These are phyloP conservation scores for Pachyrhizus erosus DNA, from an alignment of 306 rosid species.

Conservation along the genomic window DNA sequence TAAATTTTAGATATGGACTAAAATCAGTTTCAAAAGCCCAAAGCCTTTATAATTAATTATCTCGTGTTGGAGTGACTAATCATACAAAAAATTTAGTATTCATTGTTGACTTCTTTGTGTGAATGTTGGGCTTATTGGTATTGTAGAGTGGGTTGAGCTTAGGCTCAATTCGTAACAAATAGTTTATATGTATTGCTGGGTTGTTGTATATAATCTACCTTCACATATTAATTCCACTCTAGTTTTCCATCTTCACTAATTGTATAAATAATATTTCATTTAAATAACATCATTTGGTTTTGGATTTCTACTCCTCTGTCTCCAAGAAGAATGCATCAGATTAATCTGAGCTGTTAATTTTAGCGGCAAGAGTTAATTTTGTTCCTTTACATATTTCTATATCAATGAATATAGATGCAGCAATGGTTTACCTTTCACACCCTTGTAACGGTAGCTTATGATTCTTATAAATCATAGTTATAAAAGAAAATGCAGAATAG, in stretches of 20 bases:
- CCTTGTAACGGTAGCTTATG: background rate
- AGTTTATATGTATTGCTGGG: background rate
- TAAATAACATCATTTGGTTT: background rate
- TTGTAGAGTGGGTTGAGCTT: background rate
- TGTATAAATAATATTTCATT: background rate
- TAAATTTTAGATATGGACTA: too few relatives aligned
- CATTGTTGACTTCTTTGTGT: too few relatives aligned
- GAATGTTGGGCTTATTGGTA: background rate
- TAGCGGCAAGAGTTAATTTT: background rate
- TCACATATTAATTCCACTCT: background rate
- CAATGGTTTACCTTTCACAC: constrained; percentile 1
- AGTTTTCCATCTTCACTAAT: constrained; percentile 3
- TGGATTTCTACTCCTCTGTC: background rate
- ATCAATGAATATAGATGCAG: background rate
- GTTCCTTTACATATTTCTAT: background rate
- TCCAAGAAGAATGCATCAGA: background rate
- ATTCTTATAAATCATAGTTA: background rate
- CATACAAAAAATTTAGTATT: background rate
- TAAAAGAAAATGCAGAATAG: constrained; percentile 2
- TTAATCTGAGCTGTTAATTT: background rate
- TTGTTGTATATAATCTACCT: background rate
- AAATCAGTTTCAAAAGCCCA: too few relatives aligned
- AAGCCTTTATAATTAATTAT: too few relatives aligned
- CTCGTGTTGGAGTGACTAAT: too few relatives aligned
- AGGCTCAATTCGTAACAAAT: background rate